A percentile compares a stretch with the other conserved stretches of the same genome.
These are phyloP conservation scores for Fusarium devonianum DNA, from an alignment of 2,329 filamentous ascomycete genomes.

Conservation along the genomic window DNA sequence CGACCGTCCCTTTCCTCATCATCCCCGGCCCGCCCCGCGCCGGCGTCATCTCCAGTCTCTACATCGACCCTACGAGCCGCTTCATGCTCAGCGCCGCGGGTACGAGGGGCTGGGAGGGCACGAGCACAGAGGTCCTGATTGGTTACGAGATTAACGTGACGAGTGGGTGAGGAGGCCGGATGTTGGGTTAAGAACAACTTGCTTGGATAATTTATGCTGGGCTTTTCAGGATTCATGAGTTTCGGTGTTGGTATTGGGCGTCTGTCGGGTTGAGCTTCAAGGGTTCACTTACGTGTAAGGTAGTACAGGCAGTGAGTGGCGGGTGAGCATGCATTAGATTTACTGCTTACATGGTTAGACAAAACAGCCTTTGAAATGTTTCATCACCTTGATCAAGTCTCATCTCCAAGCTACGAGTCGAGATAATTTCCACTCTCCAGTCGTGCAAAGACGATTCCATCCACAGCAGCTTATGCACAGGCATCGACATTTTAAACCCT, in stretches of 20 bases:
- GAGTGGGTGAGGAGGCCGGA: slow-evolving; percentile 18
- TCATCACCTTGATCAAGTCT: too few species aligned
- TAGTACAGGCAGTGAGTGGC: too few species aligned
- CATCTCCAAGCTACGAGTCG: too few species aligned
- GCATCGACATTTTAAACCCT: too few species aligned
- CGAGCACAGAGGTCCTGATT: slow-evolving; percentile 85
- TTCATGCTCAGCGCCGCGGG: slow-evolving; percentile 94
- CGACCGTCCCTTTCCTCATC: slow-evolving; percentile 92
- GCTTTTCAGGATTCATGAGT: neutral
- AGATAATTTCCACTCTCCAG: too few species aligned
- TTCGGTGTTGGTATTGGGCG: neutral
- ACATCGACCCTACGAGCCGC: slow-evolving; percentile 84
- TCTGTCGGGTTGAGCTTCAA: too few species aligned
- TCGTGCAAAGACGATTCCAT: too few species aligned
- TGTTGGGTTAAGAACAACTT: neutral
- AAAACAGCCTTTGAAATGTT: slow-evolving; percentile 5
- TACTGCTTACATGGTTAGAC: neutral
- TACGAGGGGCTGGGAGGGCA: slow-evolving; percentile 94
- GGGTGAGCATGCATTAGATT: too few species aligned
- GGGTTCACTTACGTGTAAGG: too few species aligned
- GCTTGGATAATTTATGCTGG: neutral
- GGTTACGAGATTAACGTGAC: slow-evolving; percentile 82
- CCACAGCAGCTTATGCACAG: too few species aligned
- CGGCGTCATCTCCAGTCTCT: slow-evolving; percentile 85
- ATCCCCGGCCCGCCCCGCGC: slow-evolving; percentile 85